Percentiles rank a stretch among this genome's conserved stretches.
phyloP scores from a whole-genome alignment of 345 rosid genomes.

The Physaria fendleri region DNA sequence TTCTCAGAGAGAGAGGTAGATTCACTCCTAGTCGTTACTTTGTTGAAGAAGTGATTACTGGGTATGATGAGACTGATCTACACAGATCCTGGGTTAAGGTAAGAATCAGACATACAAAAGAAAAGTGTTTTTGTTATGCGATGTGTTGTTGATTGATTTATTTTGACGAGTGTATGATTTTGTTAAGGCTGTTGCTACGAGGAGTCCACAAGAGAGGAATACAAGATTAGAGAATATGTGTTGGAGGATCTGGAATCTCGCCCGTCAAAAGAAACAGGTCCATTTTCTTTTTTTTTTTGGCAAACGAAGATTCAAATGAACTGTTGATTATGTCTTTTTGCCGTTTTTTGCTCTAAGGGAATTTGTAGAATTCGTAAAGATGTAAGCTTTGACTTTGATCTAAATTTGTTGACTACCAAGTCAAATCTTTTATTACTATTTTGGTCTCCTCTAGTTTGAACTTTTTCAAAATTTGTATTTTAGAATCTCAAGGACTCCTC shows the following conservation, averaged over 20 bases:
- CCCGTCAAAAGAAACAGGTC: slow-evolving; percentile 99
- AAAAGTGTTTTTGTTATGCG: not conserved
- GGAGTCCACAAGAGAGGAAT: slow-evolving; percentile 97
- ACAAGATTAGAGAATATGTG: slow-evolving; percentile 99
- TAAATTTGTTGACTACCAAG: slow-evolving; percentile 3
- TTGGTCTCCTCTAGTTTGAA: slow-evolving; percentile 2
- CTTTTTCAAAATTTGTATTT: slow-evolving; percentile 9
- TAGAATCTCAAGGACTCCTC: no score
- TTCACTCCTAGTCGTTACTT: slow-evolving; percentile 98
- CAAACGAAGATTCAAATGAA: no score
- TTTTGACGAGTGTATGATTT: not conserved
- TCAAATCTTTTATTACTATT: not conserved
- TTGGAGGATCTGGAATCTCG: slow-evolving; percentile 99
- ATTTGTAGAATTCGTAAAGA: slow-evolving; percentile 4
- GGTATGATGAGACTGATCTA: slow-evolving; percentile 98
- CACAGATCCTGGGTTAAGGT: slow-evolving; percentile 86
- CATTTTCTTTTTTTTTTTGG: no score
- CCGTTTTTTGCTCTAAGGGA: no score
- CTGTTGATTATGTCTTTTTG: no score
- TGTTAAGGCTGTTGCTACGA: slow-evolving; percentile 86
- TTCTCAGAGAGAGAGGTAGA: slow-evolving; percentile 87
- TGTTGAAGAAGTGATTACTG: slow-evolving; percentile 94
- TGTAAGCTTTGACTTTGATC: slow-evolving; percentile 11
- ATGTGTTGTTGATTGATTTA: no score
- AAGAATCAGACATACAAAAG: not conserved